Evolutionary conservation across 2,329 filamentous ascomycete genomes (phyloP).

Genomic region (Exophiala dermatitidis): DNA sequence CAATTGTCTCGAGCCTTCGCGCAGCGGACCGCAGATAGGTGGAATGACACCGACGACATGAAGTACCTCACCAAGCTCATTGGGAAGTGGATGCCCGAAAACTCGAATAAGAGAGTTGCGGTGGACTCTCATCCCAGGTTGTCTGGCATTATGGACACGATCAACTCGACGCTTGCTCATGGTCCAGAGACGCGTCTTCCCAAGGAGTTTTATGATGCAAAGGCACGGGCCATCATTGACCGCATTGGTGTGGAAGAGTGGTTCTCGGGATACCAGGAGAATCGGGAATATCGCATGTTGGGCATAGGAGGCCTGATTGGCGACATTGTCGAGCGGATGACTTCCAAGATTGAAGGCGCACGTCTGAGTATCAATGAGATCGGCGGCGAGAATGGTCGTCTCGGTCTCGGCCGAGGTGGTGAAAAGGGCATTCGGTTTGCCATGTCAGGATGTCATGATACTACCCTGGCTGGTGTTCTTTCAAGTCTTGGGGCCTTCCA

Average conservation of each 20-base stretch:
- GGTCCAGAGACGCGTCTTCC: conserved; percentile 72
- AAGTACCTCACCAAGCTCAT: conserved; percentile 69
- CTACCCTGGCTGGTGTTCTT: conserved; percentile 74
- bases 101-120: conserved; percentile 55
- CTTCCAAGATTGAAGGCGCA: conserved; percentile 55
- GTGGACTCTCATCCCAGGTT: conserved; percentile 79
- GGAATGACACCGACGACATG: conserved; percentile 76
- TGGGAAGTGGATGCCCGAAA: conserved; percentile 77
- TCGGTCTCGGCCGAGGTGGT: conserved; percentile 40
- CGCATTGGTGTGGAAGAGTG: conserved; percentile 80
- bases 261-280: conserved; percentile 82
- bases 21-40: conserved; percentile 61
- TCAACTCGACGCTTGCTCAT: conserved; percentile 84
- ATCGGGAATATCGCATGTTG: conserved; percentile 74
- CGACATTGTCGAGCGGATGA: conserved; percentile 72
- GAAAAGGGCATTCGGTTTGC: conserved; percentile 61
- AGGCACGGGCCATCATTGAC: conserved; percentile 61
- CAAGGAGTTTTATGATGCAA: conserved; percentile 75
- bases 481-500: conserved; percentile 73
- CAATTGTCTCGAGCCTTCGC: conserved; percentile 64
- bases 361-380: conserved; percentile 50
- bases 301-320: conserved; percentile 81
- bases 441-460: conserved; percentile 85
- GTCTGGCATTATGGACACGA: conserved; percentile 86
- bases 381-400: conserved; percentile 33